Evolutionary conservation across 2,329 filamentous ascomycete genomes (phyloP), one percentile per base, ranked within the genome.

Genomic region (Arthroderma sp.): DNA sequence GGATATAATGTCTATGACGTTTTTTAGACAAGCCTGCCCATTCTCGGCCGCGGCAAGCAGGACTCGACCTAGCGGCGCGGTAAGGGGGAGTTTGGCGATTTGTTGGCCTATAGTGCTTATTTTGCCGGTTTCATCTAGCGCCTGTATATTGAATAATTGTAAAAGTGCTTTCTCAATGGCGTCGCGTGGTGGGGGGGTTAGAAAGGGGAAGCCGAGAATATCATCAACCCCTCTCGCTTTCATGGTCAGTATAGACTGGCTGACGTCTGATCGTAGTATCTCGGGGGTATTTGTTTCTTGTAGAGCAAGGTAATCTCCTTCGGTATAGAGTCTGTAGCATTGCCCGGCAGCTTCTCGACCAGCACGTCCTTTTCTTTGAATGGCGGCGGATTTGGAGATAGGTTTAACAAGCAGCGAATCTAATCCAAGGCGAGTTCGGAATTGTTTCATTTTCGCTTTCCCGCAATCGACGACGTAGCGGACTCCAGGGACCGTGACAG

Each of bases 401-500:
- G 87, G 81, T 51, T 94, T 94, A 2, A 85, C 81, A 0, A 96
- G 73, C 1, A 98, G 74, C 0, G 89, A 94, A 54, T 96, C 89
- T 57, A 98, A 80, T 4, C 87, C 88, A 0, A 96, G 73, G 0
- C 81, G 75, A 10, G 83, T 77, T 9, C 88, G 81, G 60, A 87
- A 98, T 52, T 94, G 83, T 64, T 95, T 95, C 51, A 93, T 76
- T 60, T 98, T 98, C 6, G 84, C 85, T 57, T 95, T 95, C 38
- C 91, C 91, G 45, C 84, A 84, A 58, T 98, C 91, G 15, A 98
- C 75, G 6, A 98, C 89, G 54, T 83, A 91, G 4, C 85, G 78
- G 5, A 98, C 87, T 2, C 91, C 91, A 0, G 89, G 83, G 0
- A 98, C 88, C 0, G 91, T 98, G 47, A 98, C 84, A 1, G 91